Conservation (phyloP, 495 filamentous ascomycete genomes). For the Platismatia glauca region DNA sequence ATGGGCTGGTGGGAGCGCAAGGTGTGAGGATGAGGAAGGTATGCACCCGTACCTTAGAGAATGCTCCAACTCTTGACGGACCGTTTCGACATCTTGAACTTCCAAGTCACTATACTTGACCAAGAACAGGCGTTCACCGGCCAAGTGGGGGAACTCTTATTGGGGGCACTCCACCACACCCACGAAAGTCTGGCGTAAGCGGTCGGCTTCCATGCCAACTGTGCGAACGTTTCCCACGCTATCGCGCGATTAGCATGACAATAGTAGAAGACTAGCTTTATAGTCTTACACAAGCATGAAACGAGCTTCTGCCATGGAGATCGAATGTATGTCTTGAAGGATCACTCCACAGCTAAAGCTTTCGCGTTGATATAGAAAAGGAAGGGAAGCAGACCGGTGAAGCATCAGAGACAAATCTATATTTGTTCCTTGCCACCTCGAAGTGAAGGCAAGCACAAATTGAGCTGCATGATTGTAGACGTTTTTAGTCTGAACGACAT, state of each 20-base stretch:
- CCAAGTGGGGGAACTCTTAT: neutral
- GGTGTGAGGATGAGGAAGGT: neutral
- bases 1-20: neutral
- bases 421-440: too few species aligned
- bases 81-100: neutral
- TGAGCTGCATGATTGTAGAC: too few species aligned
- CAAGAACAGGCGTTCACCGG: neutral
- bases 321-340: neutral
- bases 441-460: too few species aligned
- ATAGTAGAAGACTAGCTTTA: neutral
- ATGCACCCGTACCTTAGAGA: neutral
- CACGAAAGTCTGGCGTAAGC: neutral
- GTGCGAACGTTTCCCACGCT: neutral
- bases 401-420: too few species aligned
- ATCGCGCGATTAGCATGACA: neutral
- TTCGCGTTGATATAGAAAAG: too few species aligned
- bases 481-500: too few species aligned
- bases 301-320: neutral
- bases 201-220: neutral
- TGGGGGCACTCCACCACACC: neutral
- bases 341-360: too few species aligned
- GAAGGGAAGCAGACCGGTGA: neutral
- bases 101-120: neutral
- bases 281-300: neutral
- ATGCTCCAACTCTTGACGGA: neutral